Conservation (phyloP, 2,329 filamentous ascomycete species). For the Colletotrichum melonis region DNA sequence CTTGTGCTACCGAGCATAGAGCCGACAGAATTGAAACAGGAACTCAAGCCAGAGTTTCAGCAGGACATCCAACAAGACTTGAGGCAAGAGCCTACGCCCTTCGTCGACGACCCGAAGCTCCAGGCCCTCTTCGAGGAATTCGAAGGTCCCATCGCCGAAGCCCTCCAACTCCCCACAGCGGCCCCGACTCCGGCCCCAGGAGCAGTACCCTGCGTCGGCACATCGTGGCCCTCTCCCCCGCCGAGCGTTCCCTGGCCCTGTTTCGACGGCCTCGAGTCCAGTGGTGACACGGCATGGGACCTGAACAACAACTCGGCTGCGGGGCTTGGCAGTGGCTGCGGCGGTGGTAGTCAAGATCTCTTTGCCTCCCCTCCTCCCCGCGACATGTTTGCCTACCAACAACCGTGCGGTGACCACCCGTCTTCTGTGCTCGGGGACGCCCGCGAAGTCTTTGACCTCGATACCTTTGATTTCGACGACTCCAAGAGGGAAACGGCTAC, state of each 20-base stretch:
- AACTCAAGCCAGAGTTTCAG: neutral
- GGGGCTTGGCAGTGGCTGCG: neutral
- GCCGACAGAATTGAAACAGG: neutral
- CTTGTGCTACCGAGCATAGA: neutral
- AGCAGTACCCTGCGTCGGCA: neutral
- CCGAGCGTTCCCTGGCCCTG: neutral
- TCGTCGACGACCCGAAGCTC: neutral
- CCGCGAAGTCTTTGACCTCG: neutral
- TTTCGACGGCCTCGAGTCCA: neutral
- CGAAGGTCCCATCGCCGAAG: neutral
- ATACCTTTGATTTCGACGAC: neutral
- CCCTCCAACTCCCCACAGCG: neutral
- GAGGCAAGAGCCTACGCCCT: neutral
- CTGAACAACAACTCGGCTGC: neutral
- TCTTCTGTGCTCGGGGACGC: neutral
- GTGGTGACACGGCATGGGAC: neutral
- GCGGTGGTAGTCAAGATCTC: neutral
- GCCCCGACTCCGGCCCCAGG: neutral
- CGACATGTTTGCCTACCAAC: neutral
- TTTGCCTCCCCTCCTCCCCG: neutral
- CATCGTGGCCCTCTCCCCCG: neutral
- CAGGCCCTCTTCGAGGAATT: neutral
- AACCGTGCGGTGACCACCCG: neutral
- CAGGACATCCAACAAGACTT: neutral
- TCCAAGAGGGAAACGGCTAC: neutral